Percentiles rank a stretch among this genome's conserved stretches.
phyloP scores from a whole-genome alignment of 2,329 filamentous ascomycete species.

The Sphaerulina populicola region DNA sequence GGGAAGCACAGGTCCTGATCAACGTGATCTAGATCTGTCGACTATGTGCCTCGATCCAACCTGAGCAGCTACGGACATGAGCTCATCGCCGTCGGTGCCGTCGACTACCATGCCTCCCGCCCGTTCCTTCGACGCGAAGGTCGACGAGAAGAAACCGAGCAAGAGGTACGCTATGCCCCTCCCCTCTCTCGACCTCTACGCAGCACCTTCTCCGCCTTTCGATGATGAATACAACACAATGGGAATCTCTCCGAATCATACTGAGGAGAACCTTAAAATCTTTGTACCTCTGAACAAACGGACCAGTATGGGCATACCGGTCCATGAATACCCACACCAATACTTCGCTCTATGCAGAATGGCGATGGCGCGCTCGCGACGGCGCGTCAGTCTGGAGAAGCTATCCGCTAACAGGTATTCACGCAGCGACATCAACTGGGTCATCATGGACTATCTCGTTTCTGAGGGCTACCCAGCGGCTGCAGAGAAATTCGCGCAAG shows the following conservation, averaged over 20 bases:
- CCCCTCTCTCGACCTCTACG: not conserved
- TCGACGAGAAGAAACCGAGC: slow-evolving; percentile 74
- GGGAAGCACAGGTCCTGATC: not conserved
- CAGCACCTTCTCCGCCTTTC: slow-evolving; percentile 36
- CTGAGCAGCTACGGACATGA: slow-evolving; percentile 21
- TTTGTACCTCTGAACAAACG: slow-evolving; percentile 59
- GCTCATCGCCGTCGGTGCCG: slow-evolving; percentile 62
- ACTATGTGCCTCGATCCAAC: not conserved
- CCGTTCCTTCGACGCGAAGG: slow-evolving; percentile 69
- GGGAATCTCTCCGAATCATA: slow-evolving; percentile 99
- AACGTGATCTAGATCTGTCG: not conserved
- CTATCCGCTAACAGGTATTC: slow-evolving; percentile 18
- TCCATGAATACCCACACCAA: slow-evolving; percentile 2
- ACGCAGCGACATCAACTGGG: slow-evolving; percentile 79
- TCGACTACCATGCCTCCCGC: slow-evolving; percentile 53
- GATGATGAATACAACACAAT: slow-evolving; percentile 83
- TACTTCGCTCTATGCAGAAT: slow-evolving; percentile 2
- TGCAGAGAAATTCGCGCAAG: slow-evolving; percentile 84
- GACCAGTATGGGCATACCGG: slow-evolving; percentile 1
- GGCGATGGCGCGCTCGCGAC: not conserved
- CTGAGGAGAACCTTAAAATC: slow-evolving; percentile 81
- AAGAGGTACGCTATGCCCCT: slow-evolving; percentile 56
- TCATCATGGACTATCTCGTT: slow-evolving; percentile 95
- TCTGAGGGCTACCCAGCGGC: slow-evolving; percentile 91
- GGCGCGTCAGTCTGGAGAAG: slow-evolving; percentile 4